These are phyloP conservation scores for Penicillium sp. DNA, from an alignment of 2,329 filamentous ascomycete genomes.

Conservation along the genomic window DNA sequence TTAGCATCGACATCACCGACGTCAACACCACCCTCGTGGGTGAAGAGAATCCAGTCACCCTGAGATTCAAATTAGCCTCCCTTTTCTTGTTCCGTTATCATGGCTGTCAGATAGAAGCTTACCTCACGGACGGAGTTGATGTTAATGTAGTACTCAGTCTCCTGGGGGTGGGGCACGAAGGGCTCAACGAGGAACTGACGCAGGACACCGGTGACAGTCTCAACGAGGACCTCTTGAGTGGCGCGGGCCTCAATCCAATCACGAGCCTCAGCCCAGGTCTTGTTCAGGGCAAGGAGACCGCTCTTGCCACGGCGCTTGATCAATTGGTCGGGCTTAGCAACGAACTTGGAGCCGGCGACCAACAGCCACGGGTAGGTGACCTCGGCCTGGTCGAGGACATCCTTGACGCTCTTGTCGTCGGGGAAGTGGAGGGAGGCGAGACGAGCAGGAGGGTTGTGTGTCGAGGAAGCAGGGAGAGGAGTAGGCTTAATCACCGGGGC, in stretches of 20 bases:
- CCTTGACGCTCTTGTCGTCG: slow-evolving; percentile 78
- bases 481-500: slow-evolving; percentile 97
- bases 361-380: slow-evolving; percentile 96
- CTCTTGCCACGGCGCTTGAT: slow-evolving; percentile 99
- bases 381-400: slow-evolving; percentile 92
- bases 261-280: slow-evolving; percentile 91
- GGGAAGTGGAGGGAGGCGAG: slow-evolving; percentile 92
- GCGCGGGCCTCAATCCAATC: slow-evolving; percentile 92
- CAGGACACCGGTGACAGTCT: slow-evolving; percentile 84
- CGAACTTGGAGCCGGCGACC: slow-evolving; percentile 80
- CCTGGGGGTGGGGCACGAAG: slow-evolving; percentile 91
- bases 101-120: slow-evolving; percentile 50
- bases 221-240: slow-evolving; percentile 88
- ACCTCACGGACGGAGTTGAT: slow-evolving; percentile 99
- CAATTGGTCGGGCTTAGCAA: slow-evolving; percentile 98
- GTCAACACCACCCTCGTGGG: slow-evolving; percentile 98
- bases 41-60: slow-evolving; percentile 99
- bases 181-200: slow-evolving; percentile 98
- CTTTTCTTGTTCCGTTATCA: neutral
- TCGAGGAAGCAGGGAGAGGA: slow-evolving; percentile 78
- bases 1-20: slow-evolving; percentile 99
- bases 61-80: slow-evolving; percentile 45
- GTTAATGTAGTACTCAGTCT: slow-evolving; percentile 99
- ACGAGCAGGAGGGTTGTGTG: slow-evolving; percentile 89
- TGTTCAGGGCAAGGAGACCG: slow-evolving; percentile 92